Conservation (phyloP, 306 rosid species). For the Alnus glutinosa region DNA sequence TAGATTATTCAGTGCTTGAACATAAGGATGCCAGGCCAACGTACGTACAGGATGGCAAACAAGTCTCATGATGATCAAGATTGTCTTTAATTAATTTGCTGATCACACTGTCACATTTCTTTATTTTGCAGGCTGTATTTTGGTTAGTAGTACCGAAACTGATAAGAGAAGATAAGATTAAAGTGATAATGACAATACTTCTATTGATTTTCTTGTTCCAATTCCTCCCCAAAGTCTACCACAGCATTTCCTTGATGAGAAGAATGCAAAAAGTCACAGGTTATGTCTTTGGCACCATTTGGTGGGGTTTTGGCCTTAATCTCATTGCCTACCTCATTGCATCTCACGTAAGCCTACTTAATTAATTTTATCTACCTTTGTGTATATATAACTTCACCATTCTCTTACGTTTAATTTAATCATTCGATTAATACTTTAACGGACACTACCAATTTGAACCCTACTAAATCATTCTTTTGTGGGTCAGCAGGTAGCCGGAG, state of each 20-base stretch:
- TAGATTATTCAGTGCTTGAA: too few relatives aligned
- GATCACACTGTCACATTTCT: background rate
- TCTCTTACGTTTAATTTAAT: background rate
- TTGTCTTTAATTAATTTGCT: background rate
- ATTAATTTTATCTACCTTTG: background rate
- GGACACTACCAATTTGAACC: background rate
- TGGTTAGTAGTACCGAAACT: slow-evolving; percentile 85
- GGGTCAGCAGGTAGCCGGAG: slow-evolving; percentile 83
- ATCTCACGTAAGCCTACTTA: slow-evolving; percentile 68
- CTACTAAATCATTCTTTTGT: too few relatives aligned
- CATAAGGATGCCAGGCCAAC: too few relatives aligned
- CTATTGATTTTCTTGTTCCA: slow-evolving; percentile 83
- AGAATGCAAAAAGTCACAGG: slow-evolving; percentile 98
- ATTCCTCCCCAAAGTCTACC: slow-evolving; percentile 95
- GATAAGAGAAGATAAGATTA: slow-evolving; percentile 86
- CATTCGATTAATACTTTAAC: too few relatives aligned
- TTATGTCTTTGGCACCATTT: slow-evolving; percentile 94
- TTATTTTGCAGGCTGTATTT: slow-evolving; percentile 73
- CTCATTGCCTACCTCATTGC: slow-evolving; percentile 98
- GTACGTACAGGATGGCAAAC: too few relatives aligned
- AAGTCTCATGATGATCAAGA: too few relatives aligned
- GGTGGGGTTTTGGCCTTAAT: slow-evolving; percentile 99
- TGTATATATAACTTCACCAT: background rate
- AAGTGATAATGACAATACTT: slow-evolving; percentile 86
- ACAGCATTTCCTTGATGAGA: slow-evolving; percentile 87